Conservation (phyloP, 371 early-diverging fungal genomes). For the Phascolomyces articulosus region DNA sequence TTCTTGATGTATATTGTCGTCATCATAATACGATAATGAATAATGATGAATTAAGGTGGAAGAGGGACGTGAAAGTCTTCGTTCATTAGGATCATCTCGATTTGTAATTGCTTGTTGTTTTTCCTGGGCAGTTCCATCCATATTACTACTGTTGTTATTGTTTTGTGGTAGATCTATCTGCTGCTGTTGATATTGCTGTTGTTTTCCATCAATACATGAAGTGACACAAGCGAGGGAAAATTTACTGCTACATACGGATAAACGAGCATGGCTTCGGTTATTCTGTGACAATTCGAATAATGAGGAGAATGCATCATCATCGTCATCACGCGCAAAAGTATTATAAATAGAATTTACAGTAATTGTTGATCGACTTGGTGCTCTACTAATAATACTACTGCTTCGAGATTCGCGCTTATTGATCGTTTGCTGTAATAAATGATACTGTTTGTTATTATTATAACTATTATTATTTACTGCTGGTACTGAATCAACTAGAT, state of each 20-base stretch:
- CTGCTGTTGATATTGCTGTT: neutral
- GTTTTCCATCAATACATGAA: neutral
- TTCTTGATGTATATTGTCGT: too few species aligned
- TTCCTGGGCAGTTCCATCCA: neutral
- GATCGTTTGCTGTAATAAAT: neutral
- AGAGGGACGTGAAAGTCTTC: neutral
- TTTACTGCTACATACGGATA: neutral
- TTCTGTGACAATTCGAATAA: neutral
- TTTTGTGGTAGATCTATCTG: neutral
- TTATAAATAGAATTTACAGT: conserved; percentile 9
- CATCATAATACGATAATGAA: too few species aligned
- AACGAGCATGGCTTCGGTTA: neutral
- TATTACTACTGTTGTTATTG: neutral
- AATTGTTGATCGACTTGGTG: conserved; percentile 2
- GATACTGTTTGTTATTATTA: neutral
- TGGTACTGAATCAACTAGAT: neutral
- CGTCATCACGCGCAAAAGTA: conserved; percentile 5
- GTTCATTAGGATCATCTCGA: neutral
- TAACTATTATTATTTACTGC: neutral
- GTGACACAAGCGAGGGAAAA: neutral
- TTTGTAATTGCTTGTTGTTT: neutral
- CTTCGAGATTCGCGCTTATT: conserved; percentile 2
- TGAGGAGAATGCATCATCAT: neutral
- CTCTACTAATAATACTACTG: conserved; percentile 2
- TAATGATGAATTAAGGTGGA: neutral